These are phyloP conservation scores for Sporisorium reilianum DNA, from an alignment of 1,284 basidiomycete species.

Conservation along the genomic window DNA sequence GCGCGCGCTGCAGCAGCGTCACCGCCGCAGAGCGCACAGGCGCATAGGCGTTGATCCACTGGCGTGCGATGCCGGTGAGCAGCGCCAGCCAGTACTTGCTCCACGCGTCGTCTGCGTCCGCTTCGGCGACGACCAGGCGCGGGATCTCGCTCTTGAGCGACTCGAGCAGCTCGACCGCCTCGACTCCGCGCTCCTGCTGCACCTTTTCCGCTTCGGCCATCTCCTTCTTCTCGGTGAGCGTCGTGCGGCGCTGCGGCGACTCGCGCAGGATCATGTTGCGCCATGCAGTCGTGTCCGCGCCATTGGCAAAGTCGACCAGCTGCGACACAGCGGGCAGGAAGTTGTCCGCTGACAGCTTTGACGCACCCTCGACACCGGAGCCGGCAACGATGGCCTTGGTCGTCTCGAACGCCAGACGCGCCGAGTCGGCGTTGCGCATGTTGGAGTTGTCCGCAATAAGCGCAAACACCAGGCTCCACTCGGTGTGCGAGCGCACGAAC, in stretches of 20 bases:
- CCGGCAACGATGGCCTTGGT: slow-evolving; percentile 24
- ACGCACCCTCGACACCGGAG: slow-evolving; percentile 68
- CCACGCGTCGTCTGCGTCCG: slow-evolving; percentile 76
- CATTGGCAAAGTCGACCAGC: slow-evolving; percentile 83
- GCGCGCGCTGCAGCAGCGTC: slow-evolving; percentile 84
- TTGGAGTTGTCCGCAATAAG: slow-evolving; percentile 81
- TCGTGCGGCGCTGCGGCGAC: slow-evolving; percentile 41
- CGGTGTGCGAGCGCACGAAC: slow-evolving; percentile 74
- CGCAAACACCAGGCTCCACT: slow-evolving; percentile 93
- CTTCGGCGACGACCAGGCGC: slow-evolving; percentile 47
- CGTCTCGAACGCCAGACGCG: slow-evolving; percentile 81
- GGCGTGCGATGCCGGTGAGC: slow-evolving; percentile 81
- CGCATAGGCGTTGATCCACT: slow-evolving; percentile 85
- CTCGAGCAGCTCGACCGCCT: slow-evolving; percentile 81
- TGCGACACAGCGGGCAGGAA: slow-evolving; percentile 83
- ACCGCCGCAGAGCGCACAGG: slow-evolving; percentile 88
- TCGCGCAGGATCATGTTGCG: slow-evolving; percentile 43
- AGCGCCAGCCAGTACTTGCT: slow-evolving; percentile 83
- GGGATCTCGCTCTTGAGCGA: slow-evolving; percentile 57
- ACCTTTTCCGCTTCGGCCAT: slow-evolving; percentile 62
- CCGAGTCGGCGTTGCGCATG: slow-evolving; percentile 86
- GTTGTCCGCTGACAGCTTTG: slow-evolving; percentile 79
- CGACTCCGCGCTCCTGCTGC: slow-evolving; percentile 78
- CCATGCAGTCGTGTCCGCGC: slow-evolving; percentile 57
- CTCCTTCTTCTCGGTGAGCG: slow-evolving; percentile 68